Conservation (phyloP, 495 filamentous ascomycete species). For the Astrothelium subdiscretum region DNA sequence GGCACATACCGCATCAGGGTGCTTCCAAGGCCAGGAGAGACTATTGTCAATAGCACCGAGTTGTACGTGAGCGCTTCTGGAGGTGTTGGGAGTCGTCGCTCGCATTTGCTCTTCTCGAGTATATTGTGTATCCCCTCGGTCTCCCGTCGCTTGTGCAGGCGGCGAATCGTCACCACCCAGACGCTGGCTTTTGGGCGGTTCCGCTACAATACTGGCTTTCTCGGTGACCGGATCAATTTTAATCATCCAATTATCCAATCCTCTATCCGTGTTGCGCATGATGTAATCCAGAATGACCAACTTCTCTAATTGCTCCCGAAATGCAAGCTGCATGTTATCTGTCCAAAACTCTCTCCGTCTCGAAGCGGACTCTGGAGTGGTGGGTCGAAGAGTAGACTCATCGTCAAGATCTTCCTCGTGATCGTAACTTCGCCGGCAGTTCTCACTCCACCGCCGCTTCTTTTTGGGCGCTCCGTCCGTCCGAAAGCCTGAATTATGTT, state of each 20-base stretch:
- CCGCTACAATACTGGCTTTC: slow-evolving; percentile 72
- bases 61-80: slow-evolving; percentile 30
- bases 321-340: slow-evolving; percentile 74
- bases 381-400: slow-evolving; percentile 14
- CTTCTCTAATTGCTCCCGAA: slow-evolving; percentile 92
- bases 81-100: slow-evolving; percentile 46
- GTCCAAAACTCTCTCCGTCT: slow-evolving; percentile 67
- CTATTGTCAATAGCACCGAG: slow-evolving; percentile 97
- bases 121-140: slow-evolving; percentile 34
- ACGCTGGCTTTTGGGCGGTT: slow-evolving; percentile 57
- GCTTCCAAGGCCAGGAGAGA: slow-evolving; percentile 98
- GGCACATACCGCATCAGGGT: slow-evolving; percentile 72
- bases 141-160: slow-evolving; percentile 6
- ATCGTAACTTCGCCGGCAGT: slow-evolving; percentile 62
- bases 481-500: slow-evolving; percentile 64
- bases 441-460: slow-evolving; percentile 70
- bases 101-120: slow-evolving; percentile 75
- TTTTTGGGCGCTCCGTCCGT: slow-evolving; percentile 56
- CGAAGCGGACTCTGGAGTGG: neutral
- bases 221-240: slow-evolving; percentile 78
- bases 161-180: slow-evolving; percentile 33
- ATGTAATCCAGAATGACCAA: slow-evolving; percentile 97
- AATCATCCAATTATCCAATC: slow-evolving; percentile 99
- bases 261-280: slow-evolving; percentile 97
- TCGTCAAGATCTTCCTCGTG: slow-evolving; percentile 64